Evolutionary conservation across 2,329 filamentous ascomycete genomes (phyloP).

Genomic region (Ascochyta clinopodiicola): DNA sequence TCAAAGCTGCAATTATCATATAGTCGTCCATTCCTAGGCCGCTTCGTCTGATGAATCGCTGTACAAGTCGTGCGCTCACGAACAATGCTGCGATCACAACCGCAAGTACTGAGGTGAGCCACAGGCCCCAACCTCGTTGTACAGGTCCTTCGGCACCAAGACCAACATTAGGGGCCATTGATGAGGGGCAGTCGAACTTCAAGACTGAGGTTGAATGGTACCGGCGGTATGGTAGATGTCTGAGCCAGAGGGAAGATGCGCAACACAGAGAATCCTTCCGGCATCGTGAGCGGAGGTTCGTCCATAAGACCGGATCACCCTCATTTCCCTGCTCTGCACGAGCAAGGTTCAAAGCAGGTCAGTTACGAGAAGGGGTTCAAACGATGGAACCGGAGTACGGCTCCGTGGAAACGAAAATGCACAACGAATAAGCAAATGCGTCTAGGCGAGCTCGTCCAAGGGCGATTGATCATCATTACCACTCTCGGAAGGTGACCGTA

Average conservation of each 20-base stretch:
- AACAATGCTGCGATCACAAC: constrained; percentile 27
- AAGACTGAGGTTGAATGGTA: not conserved
- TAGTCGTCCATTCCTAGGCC: constrained; percentile 33
- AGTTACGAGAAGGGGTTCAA: not conserved
- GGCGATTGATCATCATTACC: not conserved
- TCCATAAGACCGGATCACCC: not conserved
- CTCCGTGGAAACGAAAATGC: not conserved
- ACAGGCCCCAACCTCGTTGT: constrained; percentile 31
- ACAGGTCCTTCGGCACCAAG: constrained; percentile 29
- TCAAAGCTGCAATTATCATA: constrained; percentile 30
- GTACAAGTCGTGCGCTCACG: constrained; percentile 24
- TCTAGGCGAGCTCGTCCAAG: not conserved
- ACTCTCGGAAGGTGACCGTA: not conserved
- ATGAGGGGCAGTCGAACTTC: not conserved
- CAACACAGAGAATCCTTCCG: not conserved
- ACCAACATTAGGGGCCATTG: constrained; percentile 31
- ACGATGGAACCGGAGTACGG: not conserved
- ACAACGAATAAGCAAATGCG: constrained; percentile 4
- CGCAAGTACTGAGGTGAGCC: constrained; percentile 31
- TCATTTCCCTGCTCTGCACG: not conserved
- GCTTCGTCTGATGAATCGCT: constrained; percentile 24
- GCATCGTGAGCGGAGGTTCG: not conserved
- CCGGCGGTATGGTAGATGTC: constrained; percentile 1
- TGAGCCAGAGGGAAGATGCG: not conserved
- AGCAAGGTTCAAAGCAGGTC: not conserved